These are phyloP conservation scores for Dovyalis caffra DNA, from an alignment of 345 rosid genomes.

Conservation along the genomic window DNA sequence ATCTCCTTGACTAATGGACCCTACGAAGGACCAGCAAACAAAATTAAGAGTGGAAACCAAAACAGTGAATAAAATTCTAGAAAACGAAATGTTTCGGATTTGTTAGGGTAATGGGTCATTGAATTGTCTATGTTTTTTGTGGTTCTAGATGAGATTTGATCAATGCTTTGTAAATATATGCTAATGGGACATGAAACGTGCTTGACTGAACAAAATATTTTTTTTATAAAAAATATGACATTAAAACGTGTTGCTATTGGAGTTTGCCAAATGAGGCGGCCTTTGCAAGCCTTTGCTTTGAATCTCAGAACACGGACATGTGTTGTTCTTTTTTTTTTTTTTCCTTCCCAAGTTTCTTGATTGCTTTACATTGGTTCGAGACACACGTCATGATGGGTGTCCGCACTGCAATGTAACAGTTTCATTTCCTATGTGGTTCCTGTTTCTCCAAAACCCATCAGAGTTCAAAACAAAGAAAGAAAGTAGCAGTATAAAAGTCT, in stretches of 20 bases:
- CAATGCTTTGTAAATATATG: too few relatives aligned
- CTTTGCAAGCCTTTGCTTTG: constrained; percentile 14
- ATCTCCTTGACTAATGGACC: constrained; percentile 1
- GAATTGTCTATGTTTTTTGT: constrained; percentile 3
- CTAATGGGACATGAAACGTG: constrained; percentile 24
- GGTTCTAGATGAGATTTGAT: neutral
- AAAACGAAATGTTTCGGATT: neutral
- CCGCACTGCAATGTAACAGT: neutral
- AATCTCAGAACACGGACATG: neutral
- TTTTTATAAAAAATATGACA: neutral
- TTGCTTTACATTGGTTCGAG: neutral
- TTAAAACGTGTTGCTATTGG: constrained; percentile 22
- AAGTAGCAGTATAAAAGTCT: neutral
- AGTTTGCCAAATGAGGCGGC: constrained; percentile 24
- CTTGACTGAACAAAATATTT: constrained; percentile 28
- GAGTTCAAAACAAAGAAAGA: constrained; percentile 1
- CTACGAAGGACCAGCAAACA: neutral
- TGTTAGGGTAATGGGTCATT: neutral
- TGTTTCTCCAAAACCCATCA: neutral
- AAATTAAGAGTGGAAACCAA: neutral
- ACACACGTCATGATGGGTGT: neutral
- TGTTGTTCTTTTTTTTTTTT: neutral
- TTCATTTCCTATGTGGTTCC: constrained; percentile 1
- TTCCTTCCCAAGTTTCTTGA: neutral
- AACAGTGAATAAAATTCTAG: constrained; percentile 1